phyloP scores from a whole-genome alignment of 495 filamentous ascomycete species.

The Aspergillus bridgeri region DNA sequence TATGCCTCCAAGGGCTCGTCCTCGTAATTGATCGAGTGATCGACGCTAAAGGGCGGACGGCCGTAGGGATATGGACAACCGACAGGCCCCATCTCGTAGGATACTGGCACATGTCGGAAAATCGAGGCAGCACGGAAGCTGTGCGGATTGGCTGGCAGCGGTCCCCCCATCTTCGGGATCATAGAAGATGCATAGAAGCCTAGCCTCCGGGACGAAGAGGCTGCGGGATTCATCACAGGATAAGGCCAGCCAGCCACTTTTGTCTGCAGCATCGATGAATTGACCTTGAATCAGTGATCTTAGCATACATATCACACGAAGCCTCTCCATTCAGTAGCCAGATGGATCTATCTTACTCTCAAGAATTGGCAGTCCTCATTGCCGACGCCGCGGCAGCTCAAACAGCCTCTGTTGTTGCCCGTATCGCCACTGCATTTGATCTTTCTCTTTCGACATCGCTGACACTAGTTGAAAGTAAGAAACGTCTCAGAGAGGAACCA shows the following conservation, averaged over 20 bases:
- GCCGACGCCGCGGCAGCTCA: constrained; percentile 76
- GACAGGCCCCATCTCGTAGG: constrained; percentile 25
- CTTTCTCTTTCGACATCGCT: constrained; percentile 87
- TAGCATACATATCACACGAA: neutral
- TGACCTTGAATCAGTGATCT: constrained; percentile 16
- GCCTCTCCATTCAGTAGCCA: neutral
- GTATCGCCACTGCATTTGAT: constrained; percentile 93
- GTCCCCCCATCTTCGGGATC: constrained; percentile 14
- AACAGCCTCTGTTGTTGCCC: constrained; percentile 70
- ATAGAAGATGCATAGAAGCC: constrained; percentile 21
- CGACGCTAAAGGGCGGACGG: constrained; percentile 21
- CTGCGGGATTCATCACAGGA: constrained; percentile 17
- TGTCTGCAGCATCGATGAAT: constrained; percentile 23
- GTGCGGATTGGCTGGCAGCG: constrained; percentile 18
- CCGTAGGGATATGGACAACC: constrained; percentile 21
- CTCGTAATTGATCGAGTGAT: constrained; percentile 29
- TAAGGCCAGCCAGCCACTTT: constrained; percentile 31
- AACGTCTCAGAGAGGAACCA: neutral
- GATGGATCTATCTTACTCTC: constrained; percentile 52
- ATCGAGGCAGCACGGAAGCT: constrained; percentile 19
- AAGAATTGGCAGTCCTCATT: constrained; percentile 71
- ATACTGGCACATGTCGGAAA: constrained; percentile 15
- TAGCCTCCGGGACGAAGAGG: constrained; percentile 18
- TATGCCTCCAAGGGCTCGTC: constrained; percentile 27
- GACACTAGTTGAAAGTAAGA: constrained; percentile 58